These are phyloP conservation scores for Mycena latifolia DNA, from an alignment of 768 basidiomycete genomes.

Conservation along the genomic window DNA sequence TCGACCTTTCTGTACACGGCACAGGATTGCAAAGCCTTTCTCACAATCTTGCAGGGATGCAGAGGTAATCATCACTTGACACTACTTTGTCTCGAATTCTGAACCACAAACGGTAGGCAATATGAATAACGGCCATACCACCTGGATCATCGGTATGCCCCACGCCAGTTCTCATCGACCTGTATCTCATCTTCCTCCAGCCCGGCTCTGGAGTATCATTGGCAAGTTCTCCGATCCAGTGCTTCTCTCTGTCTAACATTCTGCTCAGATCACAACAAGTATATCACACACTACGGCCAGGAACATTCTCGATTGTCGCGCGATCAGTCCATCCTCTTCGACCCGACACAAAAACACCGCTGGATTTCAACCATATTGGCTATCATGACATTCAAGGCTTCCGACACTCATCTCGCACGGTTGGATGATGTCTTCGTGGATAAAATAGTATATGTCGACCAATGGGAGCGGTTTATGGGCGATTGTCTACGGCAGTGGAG, in stretches of 20 bases:
- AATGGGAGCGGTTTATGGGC: slow-evolving; percentile 64
- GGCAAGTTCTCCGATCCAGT: slow-evolving; percentile 45
- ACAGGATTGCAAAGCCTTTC: slow-evolving; percentile 58
- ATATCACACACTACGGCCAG: slow-evolving; percentile 69
- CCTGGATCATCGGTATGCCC: slow-evolving; percentile 55
- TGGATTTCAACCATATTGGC: slow-evolving; percentile 51
- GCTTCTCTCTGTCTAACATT: neutral
- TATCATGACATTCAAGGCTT: slow-evolving; percentile 59
- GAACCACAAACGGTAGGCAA: slow-evolving; percentile 41
- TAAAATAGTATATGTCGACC: slow-evolving; percentile 62
- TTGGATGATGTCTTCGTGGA: slow-evolving; percentile 67
- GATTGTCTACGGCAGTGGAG: slow-evolving; percentile 63
- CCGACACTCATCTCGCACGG: slow-evolving; percentile 51
- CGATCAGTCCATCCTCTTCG: slow-evolving; percentile 59
- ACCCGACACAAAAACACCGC: slow-evolving; percentile 46
- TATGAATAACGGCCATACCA: slow-evolving; percentile 55
- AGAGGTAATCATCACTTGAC: slow-evolving; percentile 43
- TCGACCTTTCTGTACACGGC: slow-evolving; percentile 72
- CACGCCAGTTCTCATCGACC: slow-evolving; percentile 13
- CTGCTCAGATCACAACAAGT: slow-evolving; percentile 59
- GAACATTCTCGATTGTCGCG: slow-evolving; percentile 64
- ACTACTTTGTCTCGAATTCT: neutral
- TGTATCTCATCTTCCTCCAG: slow-evolving; percentile 39
- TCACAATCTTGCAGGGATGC: slow-evolving; percentile 58
- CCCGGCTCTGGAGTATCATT: slow-evolving; percentile 62